These are phyloP conservation scores for Corchorus capsularis DNA, from an alignment of 345 rosid species.

Conservation along the genomic window DNA sequence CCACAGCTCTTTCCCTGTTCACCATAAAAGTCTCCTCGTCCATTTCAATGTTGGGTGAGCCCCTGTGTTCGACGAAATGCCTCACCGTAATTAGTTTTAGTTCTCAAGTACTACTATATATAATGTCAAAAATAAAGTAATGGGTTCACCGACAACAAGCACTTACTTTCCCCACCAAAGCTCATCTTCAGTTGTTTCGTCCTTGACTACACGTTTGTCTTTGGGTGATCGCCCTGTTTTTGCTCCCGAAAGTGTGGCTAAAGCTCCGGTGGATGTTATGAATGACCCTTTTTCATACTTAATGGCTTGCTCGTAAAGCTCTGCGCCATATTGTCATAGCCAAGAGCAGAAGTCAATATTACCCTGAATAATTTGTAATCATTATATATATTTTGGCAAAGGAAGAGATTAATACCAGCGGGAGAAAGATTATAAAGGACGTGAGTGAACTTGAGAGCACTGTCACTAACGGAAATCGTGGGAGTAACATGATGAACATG, in stretches of 20 bases:
- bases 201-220: conserved; percentile 93
- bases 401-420: conserved; percentile 47
- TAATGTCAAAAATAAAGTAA: too few relatives aligned
- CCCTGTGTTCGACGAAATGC: conserved; percentile 40
- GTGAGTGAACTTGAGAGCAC: conserved; percentile 85
- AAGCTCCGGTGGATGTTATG: conserved; percentile 77
- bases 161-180: conserved; percentile 99
- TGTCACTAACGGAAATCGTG: conserved; percentile 62
- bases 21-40: conserved; percentile 93
- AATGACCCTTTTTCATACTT: conserved; percentile 88
- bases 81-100: too few relatives aligned
- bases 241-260: conserved; percentile 95
- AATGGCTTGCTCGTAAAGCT: conserved; percentile 91
- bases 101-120: too few relatives aligned
- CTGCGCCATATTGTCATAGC: conserved; percentile 36
- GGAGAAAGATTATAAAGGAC: conserved; percentile 95
- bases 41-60: conserved; percentile 98
- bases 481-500: conserved; percentile 44
- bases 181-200: conserved; percentile 58
- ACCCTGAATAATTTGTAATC: too few relatives aligned
- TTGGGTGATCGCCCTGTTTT: conserved; percentile 92
- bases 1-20: conserved; percentile 96
- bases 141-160: too few relatives aligned
- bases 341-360: background rate
- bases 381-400: background rate